A percentile compares a stretch with the other conserved stretches of the same genome.
These are phyloP conservation scores for Phytophthora macrochlamydospora DNA, from an alignment of 352 stramenopile genomes.

Conservation along the genomic window DNA sequence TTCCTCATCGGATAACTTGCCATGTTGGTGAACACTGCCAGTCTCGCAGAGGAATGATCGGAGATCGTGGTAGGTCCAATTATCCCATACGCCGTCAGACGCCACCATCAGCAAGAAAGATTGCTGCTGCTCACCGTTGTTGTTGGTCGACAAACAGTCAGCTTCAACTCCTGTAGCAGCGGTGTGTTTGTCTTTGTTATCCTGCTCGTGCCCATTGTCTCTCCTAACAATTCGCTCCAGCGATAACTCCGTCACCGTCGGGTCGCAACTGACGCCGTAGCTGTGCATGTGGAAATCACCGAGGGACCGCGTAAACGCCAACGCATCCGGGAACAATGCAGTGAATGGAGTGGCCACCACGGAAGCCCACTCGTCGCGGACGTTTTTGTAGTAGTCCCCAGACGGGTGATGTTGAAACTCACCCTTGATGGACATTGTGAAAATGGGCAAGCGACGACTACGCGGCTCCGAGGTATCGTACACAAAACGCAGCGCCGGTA, in stretches of 20 bases:
- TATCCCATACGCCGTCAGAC: constrained; percentile 90
- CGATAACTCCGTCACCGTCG: constrained; percentile 59
- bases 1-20: constrained; percentile 6
- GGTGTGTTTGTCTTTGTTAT: constrained; percentile 27
- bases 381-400: constrained; percentile 90
- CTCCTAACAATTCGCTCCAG: constrained; percentile 41
- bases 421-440: constrained; percentile 36
- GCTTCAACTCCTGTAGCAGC: constrained; percentile 15
- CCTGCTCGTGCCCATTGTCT: constrained; percentile 2
- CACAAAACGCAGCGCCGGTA: constrained; percentile 83
- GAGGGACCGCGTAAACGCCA: constrained; percentile 89
- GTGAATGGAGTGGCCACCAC: constrained; percentile 74
- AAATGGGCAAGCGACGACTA: constrained; percentile 42
- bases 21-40: constrained; percentile 6
- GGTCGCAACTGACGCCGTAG: constrained; percentile 78
- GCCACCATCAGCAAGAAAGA: constrained; percentile 68
- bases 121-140: constrained; percentile 4
- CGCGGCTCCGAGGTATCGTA: constrained; percentile 69
- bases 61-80: constrained; percentile 87
- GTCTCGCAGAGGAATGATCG: constrained; percentile 45
- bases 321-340: constrained; percentile 73
- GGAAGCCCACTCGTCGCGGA: constrained; percentile 91
- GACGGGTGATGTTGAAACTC: constrained; percentile 41
- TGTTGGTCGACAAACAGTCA: constrained; percentile 1
- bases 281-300: constrained; percentile 90